Base-by-base conservation (phyloP, 2,329 filamentous ascomycete genomes). In the Trichoderma sp. region DNA sequence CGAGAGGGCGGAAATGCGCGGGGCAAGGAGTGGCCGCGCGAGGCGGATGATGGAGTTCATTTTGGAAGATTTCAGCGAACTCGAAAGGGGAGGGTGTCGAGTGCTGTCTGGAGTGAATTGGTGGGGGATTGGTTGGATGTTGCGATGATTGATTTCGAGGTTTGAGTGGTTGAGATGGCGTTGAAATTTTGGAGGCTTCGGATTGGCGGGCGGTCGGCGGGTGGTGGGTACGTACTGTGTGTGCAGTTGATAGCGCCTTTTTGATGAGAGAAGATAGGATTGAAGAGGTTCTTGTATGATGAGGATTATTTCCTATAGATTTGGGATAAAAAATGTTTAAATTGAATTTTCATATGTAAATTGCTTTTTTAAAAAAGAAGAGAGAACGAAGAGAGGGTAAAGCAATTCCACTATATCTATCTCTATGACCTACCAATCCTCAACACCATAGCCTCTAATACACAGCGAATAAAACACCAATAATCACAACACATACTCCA, bases 21-120 rank as follows among this genome's bases (percentile, higher is more conserved):
- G 77, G 71, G 74, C 47, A 62, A 80, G 63, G 6, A 75, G 68
- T 0, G 79, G 79, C 67, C 79, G 78, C 75, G 74, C 76, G 17
- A 80, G 74, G 75, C 77, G 79, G 72, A 77, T 75, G 68, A 81
- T 72, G 28, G 77, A 78, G 39, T 74, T 75, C 65, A 81, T 76
- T 65, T 39, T 71, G 34, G 12, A 32, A 17, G 23, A n/a, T 20
- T 50, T 8, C 6, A 7, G 36, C 26, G 32, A 13, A 36, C 36
- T 39, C 39, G 23, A 17, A 2, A 0, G 34, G 9, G 12, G 13
- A 15, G 43, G 26, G 36, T 63, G 64, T 36, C 32, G 53, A 43
- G 66, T n/a, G 70, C 36, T 63, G 65, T 20, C 9, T n/a, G 43
- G 30, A 28, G 53, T 12, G 26, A 59, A 36, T 58, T 36, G 39